These are phyloP conservation scores for Penicillium odoratum DNA, from an alignment of 495 filamentous ascomycete genomes.

Conservation along the genomic window DNA sequence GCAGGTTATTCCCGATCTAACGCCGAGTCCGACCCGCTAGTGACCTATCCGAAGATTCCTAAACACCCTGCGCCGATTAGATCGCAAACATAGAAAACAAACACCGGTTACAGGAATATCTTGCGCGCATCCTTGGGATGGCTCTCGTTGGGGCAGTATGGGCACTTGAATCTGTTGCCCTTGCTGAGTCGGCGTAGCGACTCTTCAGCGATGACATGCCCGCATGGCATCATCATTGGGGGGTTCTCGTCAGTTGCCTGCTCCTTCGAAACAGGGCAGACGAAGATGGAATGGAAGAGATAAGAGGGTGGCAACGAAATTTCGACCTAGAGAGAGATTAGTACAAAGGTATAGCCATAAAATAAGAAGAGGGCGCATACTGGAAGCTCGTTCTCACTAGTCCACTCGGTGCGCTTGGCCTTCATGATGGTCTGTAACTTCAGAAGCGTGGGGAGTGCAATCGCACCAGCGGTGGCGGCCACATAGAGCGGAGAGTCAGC, in stretches of 20 bases:
- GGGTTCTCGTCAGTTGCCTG: constrained; percentile 92
- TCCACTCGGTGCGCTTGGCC: constrained; percentile 92
- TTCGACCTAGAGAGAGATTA: constrained; percentile 61
- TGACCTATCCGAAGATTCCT: background rate
- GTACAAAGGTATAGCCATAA: background rate
- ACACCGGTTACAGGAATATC: constrained; percentile 55
- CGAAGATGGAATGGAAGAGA: constrained; percentile 94
- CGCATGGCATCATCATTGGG: constrained; percentile 97
- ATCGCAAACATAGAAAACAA: background rate
- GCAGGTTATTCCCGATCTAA: background rate
- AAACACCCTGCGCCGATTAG: background rate
- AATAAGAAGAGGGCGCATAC: constrained; percentile 39
- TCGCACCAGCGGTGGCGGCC: constrained; percentile 85
- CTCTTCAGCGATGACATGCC: constrained; percentile 89
- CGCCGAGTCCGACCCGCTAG: background rate
- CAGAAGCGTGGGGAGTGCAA: constrained; percentile 80
- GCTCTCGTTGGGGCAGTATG: constrained; percentile 90
- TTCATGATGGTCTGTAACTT: constrained; percentile 83
- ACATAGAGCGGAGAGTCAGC: constrained; percentile 90
- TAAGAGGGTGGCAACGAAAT: constrained; percentile 83
- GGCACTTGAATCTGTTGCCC: constrained; percentile 84
- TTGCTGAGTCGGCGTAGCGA: constrained; percentile 75
- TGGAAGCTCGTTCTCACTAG: constrained; percentile 82
- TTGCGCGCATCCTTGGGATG: constrained; percentile 71
- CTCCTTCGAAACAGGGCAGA: constrained; percentile 95